phyloP scores from a whole-genome alignment of 2,329 filamentous ascomycete genomes.

The Cadophora sp. region DNA sequence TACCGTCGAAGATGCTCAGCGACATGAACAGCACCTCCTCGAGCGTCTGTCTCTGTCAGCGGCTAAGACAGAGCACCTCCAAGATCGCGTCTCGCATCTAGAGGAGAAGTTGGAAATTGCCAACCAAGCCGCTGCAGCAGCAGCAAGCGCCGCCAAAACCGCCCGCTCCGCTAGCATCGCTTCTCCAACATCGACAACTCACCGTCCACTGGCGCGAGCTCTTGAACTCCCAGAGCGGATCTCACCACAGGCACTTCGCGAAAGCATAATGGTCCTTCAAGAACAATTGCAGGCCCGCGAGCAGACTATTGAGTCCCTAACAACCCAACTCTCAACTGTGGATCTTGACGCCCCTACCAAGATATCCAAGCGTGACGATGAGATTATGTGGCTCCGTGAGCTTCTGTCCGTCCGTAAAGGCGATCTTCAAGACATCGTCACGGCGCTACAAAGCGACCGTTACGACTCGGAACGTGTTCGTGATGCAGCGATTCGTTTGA shows the following conservation, averaged over 20 bases:
- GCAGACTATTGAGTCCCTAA: constrained; percentile 84
- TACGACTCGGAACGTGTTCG: constrained; percentile 83
- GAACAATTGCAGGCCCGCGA: constrained; percentile 97
- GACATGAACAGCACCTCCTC: constrained; percentile 78
- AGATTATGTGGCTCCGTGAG: constrained; percentile 94
- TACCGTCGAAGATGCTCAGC: constrained; percentile 80
- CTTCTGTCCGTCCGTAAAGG: constrained; percentile 88
- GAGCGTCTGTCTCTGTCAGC: constrained; percentile 84
- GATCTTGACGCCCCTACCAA: constrained; percentile 82
- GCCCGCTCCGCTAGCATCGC: constrained; percentile 41
- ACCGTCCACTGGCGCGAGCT: constrained; percentile 49
- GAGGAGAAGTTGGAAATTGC: constrained; percentile 93
- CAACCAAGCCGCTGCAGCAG: constrained; percentile 74
- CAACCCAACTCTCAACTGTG: constrained; percentile 70
- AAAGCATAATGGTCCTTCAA: constrained; percentile 95
- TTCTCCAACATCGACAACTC: constrained; percentile 18
- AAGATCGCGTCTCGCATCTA: constrained; percentile 83
- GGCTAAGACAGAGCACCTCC: constrained; percentile 83
- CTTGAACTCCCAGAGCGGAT: constrained; percentile 79
- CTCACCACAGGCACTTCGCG: constrained; percentile 90
- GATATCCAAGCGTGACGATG: constrained; percentile 89
- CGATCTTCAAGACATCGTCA: constrained; percentile 91
- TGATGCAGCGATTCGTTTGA: constrained; percentile 90
- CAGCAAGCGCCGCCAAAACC: constrained; percentile 41
- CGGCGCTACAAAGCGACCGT: constrained; percentile 73